Percentiles rank a stretch among this genome's conserved stretches.
Evolutionary conservation across 2,329 filamentous ascomycete species (phyloP).

Genomic region (Colletotrichum horii): DNA sequence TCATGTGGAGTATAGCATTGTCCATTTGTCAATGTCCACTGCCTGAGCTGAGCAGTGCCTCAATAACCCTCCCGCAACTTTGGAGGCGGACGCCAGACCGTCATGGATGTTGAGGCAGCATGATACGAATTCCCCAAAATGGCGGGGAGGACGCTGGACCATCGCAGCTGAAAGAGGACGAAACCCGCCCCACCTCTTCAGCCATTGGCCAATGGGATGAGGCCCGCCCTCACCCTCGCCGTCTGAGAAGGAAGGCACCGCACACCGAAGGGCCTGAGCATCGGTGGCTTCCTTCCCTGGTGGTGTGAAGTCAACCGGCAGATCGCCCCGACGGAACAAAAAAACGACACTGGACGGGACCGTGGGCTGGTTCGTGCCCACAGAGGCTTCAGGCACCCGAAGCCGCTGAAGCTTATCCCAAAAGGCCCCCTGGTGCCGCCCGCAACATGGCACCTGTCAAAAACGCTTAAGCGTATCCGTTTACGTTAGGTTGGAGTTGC

Average conservation of each 20-base stretch:
- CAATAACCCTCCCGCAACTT: not conserved
- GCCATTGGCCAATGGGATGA: not conserved
- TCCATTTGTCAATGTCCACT: not conserved
- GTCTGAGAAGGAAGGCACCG: not conserved
- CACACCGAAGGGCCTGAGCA: not conserved
- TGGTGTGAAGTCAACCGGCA: not conserved
- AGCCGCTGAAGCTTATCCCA: not conserved
- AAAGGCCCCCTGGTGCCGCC: not conserved
- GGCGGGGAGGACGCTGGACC: not conserved
- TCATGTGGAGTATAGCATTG: conserved; percentile 3
- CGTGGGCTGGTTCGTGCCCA: not conserved
- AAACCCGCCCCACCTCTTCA: not conserved
- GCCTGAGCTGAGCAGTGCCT: not conserved
- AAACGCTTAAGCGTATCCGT: not conserved
- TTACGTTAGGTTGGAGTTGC: not conserved
- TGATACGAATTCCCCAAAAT: not conserved
- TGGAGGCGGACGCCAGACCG: not conserved
- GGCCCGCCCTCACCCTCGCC: not conserved
- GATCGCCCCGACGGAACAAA: not conserved
- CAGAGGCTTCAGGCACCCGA: not conserved
- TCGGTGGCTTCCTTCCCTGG: not conserved
- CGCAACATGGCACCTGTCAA: not conserved
- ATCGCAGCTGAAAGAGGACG: not conserved
- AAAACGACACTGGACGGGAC: not conserved
- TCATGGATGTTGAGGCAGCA: not conserved